Evolutionary conservation across 225 moss, liverwort and hornwort genomes (phyloP), one percentile per base, ranked within the genome.

Genomic region (Marchantia polymorpha): DNA sequence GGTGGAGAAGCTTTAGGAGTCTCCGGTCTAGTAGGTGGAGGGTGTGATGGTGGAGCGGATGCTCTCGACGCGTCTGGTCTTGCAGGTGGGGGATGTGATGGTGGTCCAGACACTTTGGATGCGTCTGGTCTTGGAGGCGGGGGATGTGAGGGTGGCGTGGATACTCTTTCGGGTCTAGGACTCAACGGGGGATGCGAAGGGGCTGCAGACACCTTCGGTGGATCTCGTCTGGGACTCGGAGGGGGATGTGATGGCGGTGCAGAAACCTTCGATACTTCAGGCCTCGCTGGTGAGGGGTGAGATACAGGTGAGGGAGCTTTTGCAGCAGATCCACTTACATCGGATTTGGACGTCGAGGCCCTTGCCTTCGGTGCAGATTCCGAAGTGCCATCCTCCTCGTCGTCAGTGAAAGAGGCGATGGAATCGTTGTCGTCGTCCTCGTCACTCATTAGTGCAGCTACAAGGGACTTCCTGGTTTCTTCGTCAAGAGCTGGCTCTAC

Each of bases 381-480:
- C 47, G 73, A 59, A 72, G 82, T 82, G 7, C 83, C 77, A 52
- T 96, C 94, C 61, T 94, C 96, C 74, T 96, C 94, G 77, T 96
- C 96, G 77, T 96, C 91, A 0, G 92, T 96, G 56, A 96, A 96
- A 0, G 96, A 94, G 52, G 92, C 92, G 51, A 96, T 90, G 46
- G 89, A 91, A 20, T 89, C 79, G 53, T 79, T 80, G 64, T 90
- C 90, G 49, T 89, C 84, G 30, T 84, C 68, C 17, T 88, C 88
- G 29, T 93, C 92, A 67, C 87, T 92, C 89, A 88, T 80, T 0
- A 86, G 83, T 15, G 88, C 67, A 77, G 77, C 86, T 65, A 83
- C 81, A 7, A 39, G 76, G 80, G 85, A 83, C 58, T 80, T 83
- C 78, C 79, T 73, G 48, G 78, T 76, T 25, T 86, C 86, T 22